Evolutionary conservation across 2,329 filamentous ascomycete genomes (phyloP), one percentile per base, ranked within the genome.

Genomic region (Ophiostoma fasciatum): DNA sequence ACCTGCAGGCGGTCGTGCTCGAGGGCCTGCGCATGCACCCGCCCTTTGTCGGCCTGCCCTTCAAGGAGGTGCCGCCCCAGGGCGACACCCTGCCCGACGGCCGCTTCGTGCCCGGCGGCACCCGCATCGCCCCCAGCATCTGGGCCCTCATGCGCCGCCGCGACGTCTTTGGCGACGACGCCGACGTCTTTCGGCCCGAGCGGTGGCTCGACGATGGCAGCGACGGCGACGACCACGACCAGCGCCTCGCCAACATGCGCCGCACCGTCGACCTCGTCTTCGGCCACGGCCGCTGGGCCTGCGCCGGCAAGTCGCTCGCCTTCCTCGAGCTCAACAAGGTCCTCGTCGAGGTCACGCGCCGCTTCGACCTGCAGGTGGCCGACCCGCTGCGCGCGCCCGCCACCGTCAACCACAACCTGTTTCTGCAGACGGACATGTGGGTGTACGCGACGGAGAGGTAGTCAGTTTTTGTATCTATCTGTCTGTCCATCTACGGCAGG

Each of bases 1-100:
- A 67, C 39, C 53, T 72, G 7, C 59, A 64, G 41, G 66, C 66
- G 0, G 60, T 62, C 7, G 57, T 71, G 19, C 58, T 59, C 29
- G 67, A 71, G 43, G 60, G 57, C 0, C 49, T 69, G 17, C 55
- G 67, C 0, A 54, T 68, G 15, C 59, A 56, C 42, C 61, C 64
- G 4, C 63, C 63, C 0, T 55, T 61, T 1, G 54, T 55, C 1
- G 58, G 57, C 1, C 31, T 46, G 34, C 40, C 40, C 18, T 42
- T 42, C 34, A 43, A 42, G 25, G 47, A 47, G 33, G 54, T 52
- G 3, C 53, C 59, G 13, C 58, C 60, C 4, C 47, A 51, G 5
- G 54, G 54, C 12, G 60, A 60, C 35, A 55, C 57, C 29, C 47
- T 53, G 6, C 49, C 60, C 18, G 51, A 53, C 33, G 57, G 57